Evolutionary conservation across 2,329 filamentous ascomycete species (phyloP).

Genomic region (Beauveria asiatica): DNA sequence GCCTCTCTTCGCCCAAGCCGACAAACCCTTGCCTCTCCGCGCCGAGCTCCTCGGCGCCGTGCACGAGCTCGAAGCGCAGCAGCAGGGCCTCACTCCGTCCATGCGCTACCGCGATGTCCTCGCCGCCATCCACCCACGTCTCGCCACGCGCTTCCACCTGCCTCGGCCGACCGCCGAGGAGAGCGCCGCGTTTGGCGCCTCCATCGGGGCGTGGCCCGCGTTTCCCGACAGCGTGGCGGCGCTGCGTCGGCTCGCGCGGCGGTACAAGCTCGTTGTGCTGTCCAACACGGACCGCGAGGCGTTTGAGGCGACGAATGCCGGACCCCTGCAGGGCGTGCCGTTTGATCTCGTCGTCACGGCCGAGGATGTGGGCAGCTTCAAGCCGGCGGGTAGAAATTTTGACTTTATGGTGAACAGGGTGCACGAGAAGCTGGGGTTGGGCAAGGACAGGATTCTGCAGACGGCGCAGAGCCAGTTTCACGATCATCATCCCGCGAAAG

Average conservation of each 20-base stretch:
- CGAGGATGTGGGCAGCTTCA: constrained; percentile 63
- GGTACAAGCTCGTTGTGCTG: constrained; percentile 50
- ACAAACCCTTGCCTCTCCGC: constrained; percentile 22
- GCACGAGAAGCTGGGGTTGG: constrained; percentile 44
- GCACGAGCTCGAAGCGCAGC: constrained; percentile 36
- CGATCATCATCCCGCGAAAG: constrained; percentile 58
- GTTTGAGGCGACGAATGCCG: constrained; percentile 35
- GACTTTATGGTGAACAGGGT: constrained; percentile 52
- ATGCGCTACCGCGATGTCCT: constrained; percentile 55
- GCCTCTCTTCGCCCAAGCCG: constrained; percentile 33
- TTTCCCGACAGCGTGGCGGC: constrained; percentile 52
- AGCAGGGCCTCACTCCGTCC: constrained; percentile 47
- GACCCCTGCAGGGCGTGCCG: constrained; percentile 37
- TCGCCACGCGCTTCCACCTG: constrained; percentile 36
- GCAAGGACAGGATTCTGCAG: constrained; percentile 49
- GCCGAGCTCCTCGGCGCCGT: constrained; percentile 32
- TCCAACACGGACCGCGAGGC: constrained; percentile 49
- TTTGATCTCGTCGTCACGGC: constrained; percentile 60
- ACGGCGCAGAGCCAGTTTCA: constrained; percentile 63
- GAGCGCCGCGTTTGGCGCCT: constrained; percentile 40
- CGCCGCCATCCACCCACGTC: constrained; percentile 33
- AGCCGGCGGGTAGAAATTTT: constrained; percentile 59
- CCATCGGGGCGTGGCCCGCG: constrained; percentile 46
- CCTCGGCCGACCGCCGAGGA: constrained; percentile 28
- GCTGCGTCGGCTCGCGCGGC: constrained; percentile 34